Conservation (phyloP, 1,139 yeast genomes). For the Blastobotrys raffinosifermentans region DNA sequence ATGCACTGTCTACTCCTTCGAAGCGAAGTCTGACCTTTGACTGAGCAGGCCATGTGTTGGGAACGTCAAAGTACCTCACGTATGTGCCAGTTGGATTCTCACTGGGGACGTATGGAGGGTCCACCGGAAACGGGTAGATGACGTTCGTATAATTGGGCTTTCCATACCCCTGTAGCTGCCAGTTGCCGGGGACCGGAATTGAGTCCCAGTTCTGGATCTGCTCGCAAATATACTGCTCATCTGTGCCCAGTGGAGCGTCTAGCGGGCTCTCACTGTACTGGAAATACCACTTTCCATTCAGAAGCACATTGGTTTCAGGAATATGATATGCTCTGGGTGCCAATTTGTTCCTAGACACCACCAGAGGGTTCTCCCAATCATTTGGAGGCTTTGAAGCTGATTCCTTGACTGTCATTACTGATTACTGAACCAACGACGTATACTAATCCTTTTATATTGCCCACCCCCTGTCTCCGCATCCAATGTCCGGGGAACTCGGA, state of each 20-base stretch:
- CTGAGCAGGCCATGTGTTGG: constrained; percentile 7
- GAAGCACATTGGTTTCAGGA: constrained; percentile 15
- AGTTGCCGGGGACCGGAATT: constrained; percentile 33
- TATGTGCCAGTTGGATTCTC: constrained; percentile 35
- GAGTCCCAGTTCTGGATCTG: neutral
- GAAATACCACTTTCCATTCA: constrained; percentile 33
- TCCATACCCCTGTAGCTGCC: constrained; percentile 36
- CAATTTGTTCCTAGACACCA: constrained; percentile 14
- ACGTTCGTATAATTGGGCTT: constrained; percentile 34
- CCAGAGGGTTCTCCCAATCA: constrained; percentile 15
- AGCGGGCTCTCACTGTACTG: constrained; percentile 22
- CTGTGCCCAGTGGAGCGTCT: constrained; percentile 20
- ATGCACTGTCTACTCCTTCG: constrained; percentile 36
- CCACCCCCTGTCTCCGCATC: no score
- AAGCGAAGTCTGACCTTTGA: constrained; percentile 23
- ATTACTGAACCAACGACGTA: no score
- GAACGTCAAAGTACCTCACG: constrained; percentile 21
- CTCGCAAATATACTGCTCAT: neutral
- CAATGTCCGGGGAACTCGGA: no score
- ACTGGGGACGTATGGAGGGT: constrained; percentile 33
- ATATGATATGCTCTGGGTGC: constrained; percentile 19
- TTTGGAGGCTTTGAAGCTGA: no score
- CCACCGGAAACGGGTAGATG: constrained; percentile 31
- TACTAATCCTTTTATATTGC: no score
- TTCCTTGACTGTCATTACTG: no score